Base-by-base conservation (phyloP, 2,329 filamentous ascomycete species). In the Lasiodiplodia sp. region DNA sequence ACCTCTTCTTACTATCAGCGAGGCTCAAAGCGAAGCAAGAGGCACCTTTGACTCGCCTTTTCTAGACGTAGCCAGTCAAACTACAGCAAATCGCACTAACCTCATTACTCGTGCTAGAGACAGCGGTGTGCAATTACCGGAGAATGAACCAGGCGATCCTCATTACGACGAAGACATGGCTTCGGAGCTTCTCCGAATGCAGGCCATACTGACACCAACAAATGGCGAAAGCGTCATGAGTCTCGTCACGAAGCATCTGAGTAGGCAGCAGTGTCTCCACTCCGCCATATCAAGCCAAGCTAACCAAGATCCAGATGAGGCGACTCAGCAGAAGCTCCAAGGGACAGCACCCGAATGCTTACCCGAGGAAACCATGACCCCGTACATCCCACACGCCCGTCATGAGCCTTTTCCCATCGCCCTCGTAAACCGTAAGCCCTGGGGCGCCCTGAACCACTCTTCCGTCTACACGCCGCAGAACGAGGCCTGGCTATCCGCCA, bases 391-490 rank as follows among this genome's bases (percentile, higher is more conserved):
- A 0, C 82, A 88, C 25, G 81, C 82, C 0, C 76, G 79, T 0
- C 85, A 88, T 69, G 80, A 84, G 2, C 83, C 87, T 0, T 87
- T 92, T 18, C 90, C 91, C 0, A 92, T 94, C 71, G 91, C 91
- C 0, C 81, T 94, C 60, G 90, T 93, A 0, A 91, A 88, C 71
- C 86, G 92, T 2, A 84, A 87, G 23, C 90, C 92, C 0, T 91
- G 89, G 75, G 91, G 91, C 1, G 82, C 85, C 0, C 85, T 88
- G 1, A 91, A 87, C 72, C 87, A 90, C 68, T 81, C 83, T 21
- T 88, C 85, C 21, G 81, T 89, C 2, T 82, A 86, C 60, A 89
- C 88, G 2, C 92, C 92, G 0, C 92, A 95, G 73, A 94, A 95
- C 73, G 90, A 89, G 62, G 90, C 89, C 0, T 94, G 90, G 86